Percentiles rank a stretch among this genome's conserved stretches.
Evolutionary conservation across 306 rosid species (phyloP).

Genomic region (Inga laurina): DNA sequence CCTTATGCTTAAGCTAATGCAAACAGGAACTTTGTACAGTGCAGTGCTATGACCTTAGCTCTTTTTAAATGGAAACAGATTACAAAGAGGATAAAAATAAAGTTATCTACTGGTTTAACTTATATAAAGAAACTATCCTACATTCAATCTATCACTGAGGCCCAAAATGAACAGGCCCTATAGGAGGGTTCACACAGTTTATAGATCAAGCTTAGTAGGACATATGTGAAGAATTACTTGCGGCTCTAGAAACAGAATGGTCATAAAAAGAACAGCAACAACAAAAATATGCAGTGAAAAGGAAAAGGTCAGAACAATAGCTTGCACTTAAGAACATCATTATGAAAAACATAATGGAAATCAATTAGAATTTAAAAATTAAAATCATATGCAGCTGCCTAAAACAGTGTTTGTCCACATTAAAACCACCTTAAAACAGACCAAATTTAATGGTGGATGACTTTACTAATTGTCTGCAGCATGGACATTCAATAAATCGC

Average conservation of each 20-base stretch:
- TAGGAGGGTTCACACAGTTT: neutral
- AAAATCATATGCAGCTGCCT: neutral
- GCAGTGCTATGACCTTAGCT: conserved; percentile 5
- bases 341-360: neutral
- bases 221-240: neutral
- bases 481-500: neutral
- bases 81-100: neutral
- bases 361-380: neutral
- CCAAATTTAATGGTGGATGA: neutral
- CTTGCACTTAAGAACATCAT: neutral
- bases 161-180: neutral
- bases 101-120: conserved; percentile 4
- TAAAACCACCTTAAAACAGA: neutral
- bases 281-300: neutral
- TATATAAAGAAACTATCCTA: neutral
- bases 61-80: neutral
- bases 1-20: neutral
- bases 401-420: neutral
- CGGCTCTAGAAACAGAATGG: neutral
- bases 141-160: neutral
- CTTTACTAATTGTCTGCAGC: neutral
- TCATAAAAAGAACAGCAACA: neutral
- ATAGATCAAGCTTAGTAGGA: neutral
- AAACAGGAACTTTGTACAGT: neutral
- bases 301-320: neutral